Evolutionary conservation across 2,329 filamentous ascomycete species (phyloP), one percentile per base, ranked within the genome.

Genomic region (Lachnellula suecica): DNA sequence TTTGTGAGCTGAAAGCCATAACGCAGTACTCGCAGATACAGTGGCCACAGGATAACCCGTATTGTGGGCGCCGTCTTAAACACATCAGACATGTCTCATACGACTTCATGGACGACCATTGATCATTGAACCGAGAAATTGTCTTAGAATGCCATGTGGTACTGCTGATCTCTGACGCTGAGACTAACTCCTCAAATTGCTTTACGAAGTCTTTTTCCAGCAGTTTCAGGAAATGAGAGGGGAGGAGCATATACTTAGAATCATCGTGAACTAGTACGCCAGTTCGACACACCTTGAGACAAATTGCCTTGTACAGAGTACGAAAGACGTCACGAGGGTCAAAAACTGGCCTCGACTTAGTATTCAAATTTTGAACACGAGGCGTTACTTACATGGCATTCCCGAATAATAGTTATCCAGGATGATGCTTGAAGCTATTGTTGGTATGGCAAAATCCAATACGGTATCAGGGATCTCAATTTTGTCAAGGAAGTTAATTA

Each of bases 361-460:
- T 15, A 13, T 15, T 42, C 23, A 44, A 45, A 47, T 23, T 47
- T 44, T 13, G 13, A 13, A 15, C n/a, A 50, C 41, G 44, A 47
- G 35, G 25, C 34, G 38, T 50, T 46, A 51, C 58, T 57, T 52
- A 62, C 47, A 27, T 52, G 61, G 51, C 51, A 61, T 63, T 22
- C 51, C 45, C 31, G 50, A 52, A 11, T 54, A 49, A 44, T 61
- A 61, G 38, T 40, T 51, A 52, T 63, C 53, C n/a, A 61, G 48
- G 9, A 63, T 29, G 10, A 62, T 54, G 35, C 48, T 52, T 4
- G 51, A 62, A 41, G 59, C 47, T 25, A 63, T 53, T 5, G 15
- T n/a, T 15, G 34, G 34, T 5, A 37, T n/a, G 7, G 34, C 34
- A 48, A 49, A 48, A 38, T 44, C 37, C 46, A 58, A 31, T 9